Base-by-base conservation (phyloP, 306 rosid species). In the Vigna angularis region DNA sequence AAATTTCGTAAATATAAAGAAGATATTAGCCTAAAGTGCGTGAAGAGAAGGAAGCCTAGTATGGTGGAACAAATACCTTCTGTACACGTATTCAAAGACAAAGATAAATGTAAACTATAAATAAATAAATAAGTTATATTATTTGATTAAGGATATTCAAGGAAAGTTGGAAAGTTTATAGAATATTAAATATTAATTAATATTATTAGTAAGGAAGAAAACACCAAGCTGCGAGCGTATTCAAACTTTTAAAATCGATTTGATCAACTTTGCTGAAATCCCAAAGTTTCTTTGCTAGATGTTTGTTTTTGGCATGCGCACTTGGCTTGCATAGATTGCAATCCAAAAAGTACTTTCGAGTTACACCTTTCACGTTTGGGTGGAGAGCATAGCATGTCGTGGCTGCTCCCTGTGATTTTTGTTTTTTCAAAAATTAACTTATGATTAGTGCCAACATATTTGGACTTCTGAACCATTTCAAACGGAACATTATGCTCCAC, bases 361-460 rank as follows among this genome's bases (percentile, higher is more conserved):
- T 86, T 45, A 82, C 90, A 9, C 96, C 96, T 73, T 91, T 85
- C 87, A 93, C 20, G 2, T 34, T 80, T 45, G 98, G 99, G 65
- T 93, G 90, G 6, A 95, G 93, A 36, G 98, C 98, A 56, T 82
- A 92, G 81, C 97, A 85, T 47, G 97, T 91, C 1, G 97, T 95
- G 13, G 99, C 89, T 50, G 97, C 98, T 55, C 99, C 99, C 93
- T 89, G 64, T 3, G 4, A 3, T 38, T 28, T 28, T 61, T 7
- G 8, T 40, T 7, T 13, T 28, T 2, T 7, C 20, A 7, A 9
- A 9, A 14, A 57, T 14, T 5, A 18, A 14, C 6, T 6, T 3
- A 47, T 28, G 14, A 32, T 17, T n/a, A 28, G 32, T 61, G 13
- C 47, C 48, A 58, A 40, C 14, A 47, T 51, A 22, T 16, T 51